Conservation (phyloP, 1,284 basidiomycete species). For the Sporisorium scitamineum region DNA sequence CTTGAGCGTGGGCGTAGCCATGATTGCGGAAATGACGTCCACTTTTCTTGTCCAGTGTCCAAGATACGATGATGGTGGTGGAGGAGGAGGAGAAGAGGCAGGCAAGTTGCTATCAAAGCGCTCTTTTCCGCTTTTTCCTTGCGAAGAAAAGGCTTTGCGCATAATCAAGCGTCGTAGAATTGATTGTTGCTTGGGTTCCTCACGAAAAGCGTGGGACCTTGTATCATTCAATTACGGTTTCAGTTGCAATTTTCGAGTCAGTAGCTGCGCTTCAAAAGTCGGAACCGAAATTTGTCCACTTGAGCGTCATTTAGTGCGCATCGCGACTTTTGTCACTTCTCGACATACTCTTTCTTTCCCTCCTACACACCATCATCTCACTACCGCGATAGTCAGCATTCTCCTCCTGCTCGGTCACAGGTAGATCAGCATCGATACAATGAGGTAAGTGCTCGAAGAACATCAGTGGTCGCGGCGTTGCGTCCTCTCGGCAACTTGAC, state of each 20-base stretch:
- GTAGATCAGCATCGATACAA: constrained; percentile 1
- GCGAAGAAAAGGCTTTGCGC: constrained; percentile 5
- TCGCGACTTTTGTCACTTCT: constrained; percentile 3
- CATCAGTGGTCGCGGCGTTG: not conserved
- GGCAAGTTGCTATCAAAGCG: constrained; percentile 6
- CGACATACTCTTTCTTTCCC: not conserved
- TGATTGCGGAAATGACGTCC: constrained; percentile 14
- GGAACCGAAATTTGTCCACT: constrained; percentile 21
- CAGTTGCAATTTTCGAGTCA: constrained; percentile 18
- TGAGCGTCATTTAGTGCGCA: constrained; percentile 6
- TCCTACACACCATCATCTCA: constrained; percentile 2
- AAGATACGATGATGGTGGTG: constrained; percentile 7
- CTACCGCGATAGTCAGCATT: not conserved
- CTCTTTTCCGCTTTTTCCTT: constrained; percentile 5
- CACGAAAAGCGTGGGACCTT: no score
- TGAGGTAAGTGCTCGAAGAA: constrained; percentile 16
- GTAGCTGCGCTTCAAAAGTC: constrained; percentile 9
- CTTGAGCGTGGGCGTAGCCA: constrained; percentile 49
- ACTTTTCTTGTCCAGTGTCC: constrained; percentile 15
- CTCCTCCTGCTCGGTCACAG: not conserved
- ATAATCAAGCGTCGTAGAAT: not conserved
- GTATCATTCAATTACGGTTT: constrained; percentile 1
- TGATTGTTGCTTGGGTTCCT: constrained; percentile 17
- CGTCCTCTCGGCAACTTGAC: not conserved
- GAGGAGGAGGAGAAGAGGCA: not conserved